Evolutionary conservation across 495 filamentous ascomycete genomes (phyloP).

Genomic region (Friedmanniomyces endolithicus): DNA sequence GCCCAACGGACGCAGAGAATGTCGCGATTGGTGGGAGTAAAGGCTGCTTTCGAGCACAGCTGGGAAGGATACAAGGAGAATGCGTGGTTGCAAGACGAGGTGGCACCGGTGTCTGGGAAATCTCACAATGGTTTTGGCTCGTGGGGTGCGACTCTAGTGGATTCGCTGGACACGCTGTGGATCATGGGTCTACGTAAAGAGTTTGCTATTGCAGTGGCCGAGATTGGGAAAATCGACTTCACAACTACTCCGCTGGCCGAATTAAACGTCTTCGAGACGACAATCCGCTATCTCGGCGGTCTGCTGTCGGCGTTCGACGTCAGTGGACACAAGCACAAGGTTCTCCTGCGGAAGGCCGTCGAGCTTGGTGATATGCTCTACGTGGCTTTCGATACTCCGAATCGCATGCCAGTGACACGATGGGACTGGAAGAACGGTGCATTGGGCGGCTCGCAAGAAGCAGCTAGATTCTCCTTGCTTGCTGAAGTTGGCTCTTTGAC

Average conservation of each 20-base stretch:
- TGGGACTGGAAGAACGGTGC: slow-evolving; percentile 39
- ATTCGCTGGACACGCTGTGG: slow-evolving; percentile 48
- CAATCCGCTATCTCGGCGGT: slow-evolving; percentile 41
- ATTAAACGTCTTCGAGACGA: slow-evolving; percentile 40
- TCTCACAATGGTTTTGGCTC: slow-evolving; percentile 42
- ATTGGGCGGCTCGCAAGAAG: slow-evolving; percentile 31
- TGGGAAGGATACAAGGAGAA: slow-evolving; percentile 25
- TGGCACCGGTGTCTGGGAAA: slow-evolving; percentile 23
- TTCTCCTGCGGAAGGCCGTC: slow-evolving; percentile 25
- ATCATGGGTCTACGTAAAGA: slow-evolving; percentile 45
- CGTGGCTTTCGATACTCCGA: slow-evolving; percentile 34
- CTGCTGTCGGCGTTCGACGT: slow-evolving; percentile 41
- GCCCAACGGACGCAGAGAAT: neutral
- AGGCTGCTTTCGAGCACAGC: slow-evolving; percentile 22
- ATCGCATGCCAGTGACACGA: slow-evolving; percentile 34
- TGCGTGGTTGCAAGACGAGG: slow-evolving; percentile 29
- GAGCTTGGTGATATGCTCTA: slow-evolving; percentile 36
- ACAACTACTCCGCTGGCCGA: slow-evolving; percentile 15
- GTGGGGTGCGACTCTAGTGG: slow-evolving; percentile 49
- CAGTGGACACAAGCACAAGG: slow-evolving; percentile 19
- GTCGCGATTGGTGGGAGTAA: slow-evolving; percentile 14
- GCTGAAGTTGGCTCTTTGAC: slow-evolving; percentile 29
- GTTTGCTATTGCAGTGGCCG: slow-evolving; percentile 40
- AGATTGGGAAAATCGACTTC: slow-evolving; percentile 32
- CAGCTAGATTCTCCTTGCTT: slow-evolving; percentile 32